Conservation (phyloP, 75 land plant genomes). For the Adiantum capillusveneris region DNA sequence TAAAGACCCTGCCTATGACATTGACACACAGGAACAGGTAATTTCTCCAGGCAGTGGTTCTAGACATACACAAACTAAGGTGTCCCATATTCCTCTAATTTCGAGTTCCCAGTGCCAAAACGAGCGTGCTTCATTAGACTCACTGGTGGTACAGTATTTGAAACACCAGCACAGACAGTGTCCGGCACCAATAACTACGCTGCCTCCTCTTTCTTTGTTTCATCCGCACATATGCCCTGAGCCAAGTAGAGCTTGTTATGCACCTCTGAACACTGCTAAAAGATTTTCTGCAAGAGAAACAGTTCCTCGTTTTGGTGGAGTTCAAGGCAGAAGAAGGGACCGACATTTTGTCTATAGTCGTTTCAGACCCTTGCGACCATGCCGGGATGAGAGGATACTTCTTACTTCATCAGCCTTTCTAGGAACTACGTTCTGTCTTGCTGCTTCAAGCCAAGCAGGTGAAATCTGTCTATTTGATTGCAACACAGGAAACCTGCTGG, state of each 20-base stretch:
- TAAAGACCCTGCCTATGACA: too few species aligned
- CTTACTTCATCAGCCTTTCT: slow-evolving; percentile 71
- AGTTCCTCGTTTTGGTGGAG: slow-evolving; percentile 58
- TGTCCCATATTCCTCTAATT: not conserved
- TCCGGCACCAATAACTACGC: slow-evolving; percentile 93
- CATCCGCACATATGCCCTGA: slow-evolving; percentile 98
- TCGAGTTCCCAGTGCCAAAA: slow-evolving; percentile 21
- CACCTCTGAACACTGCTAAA: slow-evolving; percentile 72
- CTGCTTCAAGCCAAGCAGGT: slow-evolving; percentile 78
- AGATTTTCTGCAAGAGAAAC: slow-evolving; percentile 65
- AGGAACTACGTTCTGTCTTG: slow-evolving; percentile 58
- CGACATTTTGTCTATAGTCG: slow-evolving; percentile 97
- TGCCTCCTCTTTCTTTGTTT: slow-evolving; percentile 89
- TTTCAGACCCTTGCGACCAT: slow-evolving; percentile 85
- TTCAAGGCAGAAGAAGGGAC: slow-evolving; percentile 62
- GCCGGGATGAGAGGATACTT: slow-evolving; percentile 74
- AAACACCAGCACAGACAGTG: slow-evolving; percentile 99
- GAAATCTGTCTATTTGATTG: slow-evolving; percentile 87
- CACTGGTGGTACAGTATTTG: slow-evolving; percentile 91
- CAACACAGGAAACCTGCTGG: slow-evolving; percentile 58
- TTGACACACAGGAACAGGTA: too few species aligned
- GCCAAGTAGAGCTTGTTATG: slow-evolving; percentile 71
- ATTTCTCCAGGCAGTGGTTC: too few species aligned
- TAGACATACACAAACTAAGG: not conserved
- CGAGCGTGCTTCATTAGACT: slow-evolving; percentile 80